phyloP scores from a whole-genome alignment of 257 asterid genomes.

The Marsdenia floribunda region DNA sequence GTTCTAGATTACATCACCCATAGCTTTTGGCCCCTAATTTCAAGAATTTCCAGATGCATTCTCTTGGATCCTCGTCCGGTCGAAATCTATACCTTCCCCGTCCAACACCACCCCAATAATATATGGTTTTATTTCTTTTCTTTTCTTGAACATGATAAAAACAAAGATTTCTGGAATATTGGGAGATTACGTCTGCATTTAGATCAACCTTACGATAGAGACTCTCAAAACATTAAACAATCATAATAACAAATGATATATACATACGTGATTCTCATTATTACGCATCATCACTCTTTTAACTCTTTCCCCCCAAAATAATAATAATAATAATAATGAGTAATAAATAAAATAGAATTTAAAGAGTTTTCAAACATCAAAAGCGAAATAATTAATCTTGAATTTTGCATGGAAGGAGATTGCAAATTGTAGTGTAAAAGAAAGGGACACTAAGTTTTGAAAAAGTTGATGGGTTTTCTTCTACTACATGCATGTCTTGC shows the following conservation, averaged over 20 bases:
- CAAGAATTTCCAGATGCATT: background rate
- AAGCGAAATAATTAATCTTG: background rate
- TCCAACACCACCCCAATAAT: no score
- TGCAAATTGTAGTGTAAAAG: background rate
- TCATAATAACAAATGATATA: background rate
- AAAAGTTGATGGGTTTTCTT: conserved; percentile 8
- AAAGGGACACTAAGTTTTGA: conserved; percentile 2
- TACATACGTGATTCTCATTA: conserved; percentile 1
- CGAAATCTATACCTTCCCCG: conserved; percentile 6
- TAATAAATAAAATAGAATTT: no score
- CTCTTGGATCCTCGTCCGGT: conserved; percentile 8
- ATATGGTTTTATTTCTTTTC: background rate
- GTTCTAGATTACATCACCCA: conserved; percentile 5
- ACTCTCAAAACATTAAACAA: background rate
- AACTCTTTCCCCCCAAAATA: no score
- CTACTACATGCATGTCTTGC: conserved; percentile 15
- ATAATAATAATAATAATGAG: no score
- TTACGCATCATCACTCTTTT: background rate
- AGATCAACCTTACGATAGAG: background rate
- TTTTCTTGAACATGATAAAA: background rate
- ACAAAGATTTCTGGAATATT: background rate
- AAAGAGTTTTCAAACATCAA: no score
- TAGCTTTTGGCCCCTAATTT: background rate
- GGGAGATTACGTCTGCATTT: background rate
- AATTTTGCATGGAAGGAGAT: background rate